Conservation (phyloP, 208 protist genomes). For the Trypanosoma scelopori region DNA sequence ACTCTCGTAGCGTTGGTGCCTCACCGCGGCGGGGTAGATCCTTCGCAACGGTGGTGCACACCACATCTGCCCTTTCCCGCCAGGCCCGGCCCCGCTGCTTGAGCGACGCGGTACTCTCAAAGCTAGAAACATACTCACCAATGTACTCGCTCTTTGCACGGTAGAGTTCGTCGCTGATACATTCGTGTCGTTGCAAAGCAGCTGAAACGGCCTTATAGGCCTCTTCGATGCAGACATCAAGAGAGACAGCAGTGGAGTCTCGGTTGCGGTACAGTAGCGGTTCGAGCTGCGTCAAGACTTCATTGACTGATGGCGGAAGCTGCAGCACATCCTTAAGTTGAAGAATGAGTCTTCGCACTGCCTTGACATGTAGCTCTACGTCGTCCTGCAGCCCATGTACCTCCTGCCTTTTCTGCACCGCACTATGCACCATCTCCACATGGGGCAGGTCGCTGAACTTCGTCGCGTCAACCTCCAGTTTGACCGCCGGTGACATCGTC, state of each 20-base stretch:
- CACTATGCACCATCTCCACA: slow-evolving; percentile 17
- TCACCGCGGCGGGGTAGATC: slow-evolving; percentile 1
- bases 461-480: slow-evolving; percentile 12
- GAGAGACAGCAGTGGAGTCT: not conserved
- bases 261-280: not conserved
- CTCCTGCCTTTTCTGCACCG: not conserved
- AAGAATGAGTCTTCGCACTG: slow-evolving; percentile 6
- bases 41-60: not conserved
- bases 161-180: slow-evolving; percentile 2
- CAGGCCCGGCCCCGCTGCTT: slow-evolving; percentile 4
- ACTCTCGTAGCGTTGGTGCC: slow-evolving; percentile 9
- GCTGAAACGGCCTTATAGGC: slow-evolving; percentile 4
- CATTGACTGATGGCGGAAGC: slow-evolving; percentile 7
- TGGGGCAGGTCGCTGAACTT: slow-evolving; percentile 6
- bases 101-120: not conserved
- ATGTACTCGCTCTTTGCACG: slow-evolving; percentile 17
- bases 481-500: slow-evolving; percentile 10
- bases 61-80: slow-evolving; percentile 1
- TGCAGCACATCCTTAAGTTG: slow-evolving; percentile 4
- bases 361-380: not conserved
- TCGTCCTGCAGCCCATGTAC: slow-evolving; percentile 1
- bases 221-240: slow-evolving; percentile 12
- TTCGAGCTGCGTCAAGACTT: not conserved
- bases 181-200: not conserved
- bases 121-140: slow-evolving; percentile 10